Percentiles rank a stretch among this genome's conserved stretches.
Conservation (phyloP, 352 stramenopile species). For the Phytopythium montanum region DNA sequence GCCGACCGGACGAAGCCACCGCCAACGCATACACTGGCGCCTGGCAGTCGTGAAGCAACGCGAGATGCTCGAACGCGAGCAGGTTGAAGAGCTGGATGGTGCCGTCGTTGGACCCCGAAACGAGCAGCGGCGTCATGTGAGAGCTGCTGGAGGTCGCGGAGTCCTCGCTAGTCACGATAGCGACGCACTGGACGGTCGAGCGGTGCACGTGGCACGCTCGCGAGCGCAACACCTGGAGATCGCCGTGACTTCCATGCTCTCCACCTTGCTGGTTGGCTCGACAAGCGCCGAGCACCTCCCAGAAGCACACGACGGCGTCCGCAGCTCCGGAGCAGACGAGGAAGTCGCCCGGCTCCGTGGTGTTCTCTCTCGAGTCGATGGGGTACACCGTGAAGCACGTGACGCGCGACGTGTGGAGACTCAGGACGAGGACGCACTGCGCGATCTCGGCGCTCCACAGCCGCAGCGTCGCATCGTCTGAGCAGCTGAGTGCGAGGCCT, state of each 20-base stretch:
- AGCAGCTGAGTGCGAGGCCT: conserved; percentile 42
- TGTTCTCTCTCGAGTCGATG: not conserved
- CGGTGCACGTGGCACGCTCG: conserved; percentile 37
- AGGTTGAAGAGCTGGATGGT: conserved; percentile 69
- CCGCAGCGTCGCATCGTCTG: conserved; percentile 57
- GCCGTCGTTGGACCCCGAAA: conserved; percentile 70
- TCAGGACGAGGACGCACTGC: conserved; percentile 34
- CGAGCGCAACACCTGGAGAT: not conserved
- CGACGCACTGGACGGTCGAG: conserved; percentile 52
- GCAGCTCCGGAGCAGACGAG: conserved; percentile 57
- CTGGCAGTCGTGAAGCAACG: conserved; percentile 33
- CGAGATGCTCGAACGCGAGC: conserved; percentile 35
- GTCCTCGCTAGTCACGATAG: conserved; percentile 10
- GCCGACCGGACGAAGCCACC: conserved; percentile 15
- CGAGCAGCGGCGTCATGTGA: conserved; percentile 16
- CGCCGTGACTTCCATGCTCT: no score
- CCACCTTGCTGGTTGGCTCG: not conserved
- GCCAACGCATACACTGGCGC: conserved; percentile 55
- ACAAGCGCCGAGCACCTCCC: conserved; percentile 18
- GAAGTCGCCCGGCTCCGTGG: conserved; percentile 7
- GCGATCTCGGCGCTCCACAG: conserved; percentile 50
- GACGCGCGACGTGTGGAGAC: conserved; percentile 40
- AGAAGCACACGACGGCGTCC: conserved; percentile 58
- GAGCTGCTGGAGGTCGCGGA: conserved; percentile 1
- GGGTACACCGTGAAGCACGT: conserved; percentile 30